Evolutionary conservation across 164 flowering plant genomes (phyloP).

Genomic region (Magnolia officinalis): DNA sequence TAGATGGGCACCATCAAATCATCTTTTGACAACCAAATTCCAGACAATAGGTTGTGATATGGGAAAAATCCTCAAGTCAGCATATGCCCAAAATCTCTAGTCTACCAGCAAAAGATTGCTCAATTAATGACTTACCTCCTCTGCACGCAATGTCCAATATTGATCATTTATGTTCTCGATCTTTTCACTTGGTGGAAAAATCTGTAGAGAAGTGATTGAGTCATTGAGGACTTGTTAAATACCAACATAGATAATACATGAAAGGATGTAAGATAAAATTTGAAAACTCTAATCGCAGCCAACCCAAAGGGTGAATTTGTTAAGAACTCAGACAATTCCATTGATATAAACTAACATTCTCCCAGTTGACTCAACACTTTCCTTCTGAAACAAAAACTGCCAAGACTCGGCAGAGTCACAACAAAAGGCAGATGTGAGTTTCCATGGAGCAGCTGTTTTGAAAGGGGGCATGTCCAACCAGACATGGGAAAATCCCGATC

Average conservation of each 20-base stretch:
- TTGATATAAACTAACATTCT: background rate
- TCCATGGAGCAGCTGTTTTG: background rate
- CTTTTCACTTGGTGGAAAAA: conserved; percentile 67
- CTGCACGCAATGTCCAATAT: conserved; percentile 86
- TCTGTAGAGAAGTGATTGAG: conserved; percentile 35
- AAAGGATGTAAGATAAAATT: background rate
- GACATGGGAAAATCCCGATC: background rate
- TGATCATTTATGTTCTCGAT: conserved; percentile 85
- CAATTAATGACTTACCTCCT: conserved; percentile 48
- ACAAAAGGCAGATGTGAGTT: background rate
- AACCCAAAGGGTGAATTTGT: too few species aligned
- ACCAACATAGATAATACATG: background rate
- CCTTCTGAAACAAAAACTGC: background rate
- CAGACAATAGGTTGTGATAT: too few species aligned
- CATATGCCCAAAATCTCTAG: too few species aligned
- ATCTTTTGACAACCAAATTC: too few species aligned
- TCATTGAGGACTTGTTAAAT: background rate
- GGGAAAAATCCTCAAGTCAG: too few species aligned
- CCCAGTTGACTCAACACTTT: background rate
- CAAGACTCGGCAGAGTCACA: background rate
- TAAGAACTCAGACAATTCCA: background rate
- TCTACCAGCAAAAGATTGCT: background rate
- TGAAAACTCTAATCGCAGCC: background rate
- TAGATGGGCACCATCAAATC: too few species aligned
- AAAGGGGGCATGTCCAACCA: background rate